phyloP scores from a whole-genome alignment of 306 rosid species.

The Vicia faba region DNA sequence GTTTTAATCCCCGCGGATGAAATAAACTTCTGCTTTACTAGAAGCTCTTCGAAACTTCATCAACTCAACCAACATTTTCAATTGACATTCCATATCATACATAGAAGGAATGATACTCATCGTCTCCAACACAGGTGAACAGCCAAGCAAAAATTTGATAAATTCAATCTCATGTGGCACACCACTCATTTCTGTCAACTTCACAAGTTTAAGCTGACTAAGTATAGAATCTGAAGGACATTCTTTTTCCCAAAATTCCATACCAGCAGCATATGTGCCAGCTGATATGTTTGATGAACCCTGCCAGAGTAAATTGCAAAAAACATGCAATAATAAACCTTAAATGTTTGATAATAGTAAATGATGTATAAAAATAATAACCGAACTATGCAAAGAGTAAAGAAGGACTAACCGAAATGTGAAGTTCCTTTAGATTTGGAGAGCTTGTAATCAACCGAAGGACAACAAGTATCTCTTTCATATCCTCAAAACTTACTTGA shows the following conservation, averaged over 20 bases:
- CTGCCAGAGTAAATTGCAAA: slow-evolving; percentile 42
- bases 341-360: not conserved
- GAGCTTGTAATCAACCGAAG: slow-evolving; percentile 79
- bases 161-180: slow-evolving; percentile 80
- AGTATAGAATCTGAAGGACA: slow-evolving; percentile 51
- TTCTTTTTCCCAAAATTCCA: slow-evolving; percentile 76
- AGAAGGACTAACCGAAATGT: slow-evolving; percentile 69
- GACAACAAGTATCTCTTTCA: slow-evolving; percentile 81
- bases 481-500: slow-evolving; percentile 95
- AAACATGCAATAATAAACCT: slow-evolving; percentile 18
- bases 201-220: slow-evolving; percentile 63
- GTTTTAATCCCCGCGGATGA: slow-evolving; percentile 47
- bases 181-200: slow-evolving; percentile 80
- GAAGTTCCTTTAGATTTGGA: slow-evolving; percentile 82
- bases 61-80: slow-evolving; percentile 76
- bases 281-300: slow-evolving; percentile 66
- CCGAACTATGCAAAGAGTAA: not conserved
- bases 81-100: slow-evolving; percentile 51
- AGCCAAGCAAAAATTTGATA: slow-evolving; percentile 68
- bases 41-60: slow-evolving; percentile 83
- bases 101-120: slow-evolving; percentile 64
- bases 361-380: not conserved
- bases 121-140: slow-evolving; percentile 74
- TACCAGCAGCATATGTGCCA: slow-evolving; percentile 57
- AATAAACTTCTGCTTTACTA: slow-evolving; percentile 65